Percentiles rank a stretch among this genome's conserved stretches.
Conservation (phyloP, 1,284 basidiomycete genomes). For the Tilletiopsis washingtonensis region DNA sequence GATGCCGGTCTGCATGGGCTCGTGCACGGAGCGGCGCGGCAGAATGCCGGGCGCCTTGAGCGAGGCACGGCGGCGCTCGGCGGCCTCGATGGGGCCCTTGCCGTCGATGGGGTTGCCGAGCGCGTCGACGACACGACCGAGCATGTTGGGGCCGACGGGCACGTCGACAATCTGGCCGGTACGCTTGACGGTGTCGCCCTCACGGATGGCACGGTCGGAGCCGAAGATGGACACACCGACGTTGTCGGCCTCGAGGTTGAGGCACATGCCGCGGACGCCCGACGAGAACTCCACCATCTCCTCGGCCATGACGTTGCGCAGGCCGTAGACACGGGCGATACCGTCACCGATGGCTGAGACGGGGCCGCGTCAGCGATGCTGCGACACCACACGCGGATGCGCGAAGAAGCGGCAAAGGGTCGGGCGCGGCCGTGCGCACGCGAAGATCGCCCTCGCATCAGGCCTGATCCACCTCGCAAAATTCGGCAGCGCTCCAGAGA, state of each 20-base stretch:
- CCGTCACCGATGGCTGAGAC: constrained; percentile 89
- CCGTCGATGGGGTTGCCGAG: constrained; percentile 99
- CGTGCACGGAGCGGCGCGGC: constrained; percentile 97
- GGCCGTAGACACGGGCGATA: constrained; percentile 96
- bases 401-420: too few species aligned
- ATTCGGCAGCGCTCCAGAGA: too few species aligned
- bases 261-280: constrained; percentile 80
- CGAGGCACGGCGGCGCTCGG: constrained; percentile 88
- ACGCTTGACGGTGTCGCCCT: constrained; percentile 99
- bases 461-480: too few species aligned
- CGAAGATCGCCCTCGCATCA: too few species aligned
- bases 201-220: constrained; percentile 99
- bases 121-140: constrained; percentile 97
- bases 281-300: constrained; percentile 99
- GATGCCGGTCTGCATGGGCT: constrained; percentile 99
- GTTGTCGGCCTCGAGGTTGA: constrained; percentile 99
- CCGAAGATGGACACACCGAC: constrained; percentile 99
- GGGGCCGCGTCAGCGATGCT: constrained; percentile 6
- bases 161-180: constrained; percentile 99
- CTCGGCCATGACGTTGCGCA: constrained; percentile 76
- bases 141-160: constrained; percentile 87
- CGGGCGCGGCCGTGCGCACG: too few species aligned
- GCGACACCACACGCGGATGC: too few species aligned
- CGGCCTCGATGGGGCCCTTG: constrained; percentile 90
- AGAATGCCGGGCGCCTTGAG: constrained; percentile 98